A percentile compares a stretch with the other conserved stretches of the same genome.
Conservation (phyloP, 2,329 filamentous ascomycete genomes). For the Penicillium olsonii region DNA sequence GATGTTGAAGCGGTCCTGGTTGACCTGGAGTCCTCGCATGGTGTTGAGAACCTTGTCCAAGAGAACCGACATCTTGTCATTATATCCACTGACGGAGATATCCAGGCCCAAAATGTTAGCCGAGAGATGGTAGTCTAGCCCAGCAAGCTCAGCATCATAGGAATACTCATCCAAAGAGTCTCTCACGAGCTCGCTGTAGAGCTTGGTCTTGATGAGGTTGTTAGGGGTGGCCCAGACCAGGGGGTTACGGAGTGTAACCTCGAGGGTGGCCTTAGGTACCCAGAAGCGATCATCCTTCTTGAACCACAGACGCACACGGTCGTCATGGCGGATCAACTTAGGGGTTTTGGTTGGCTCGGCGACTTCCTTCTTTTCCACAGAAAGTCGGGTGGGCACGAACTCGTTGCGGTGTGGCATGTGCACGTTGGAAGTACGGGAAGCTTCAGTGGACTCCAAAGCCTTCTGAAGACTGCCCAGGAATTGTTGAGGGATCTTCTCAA, state of each 20-base stretch:
- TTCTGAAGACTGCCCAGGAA: slow-evolving; percentile 70
- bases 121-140: slow-evolving; percentile 77
- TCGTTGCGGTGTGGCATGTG: slow-evolving; percentile 92
- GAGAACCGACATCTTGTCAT: slow-evolving; percentile 90
- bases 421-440: slow-evolving; percentile 67
- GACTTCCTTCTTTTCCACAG: slow-evolving; percentile 94
- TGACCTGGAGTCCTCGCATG: slow-evolving; percentile 80
- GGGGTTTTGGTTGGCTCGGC: slow-evolving; percentile 71
- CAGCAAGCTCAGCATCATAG: slow-evolving; percentile 92
- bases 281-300: slow-evolving; percentile 99
- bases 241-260: slow-evolving; percentile 77
- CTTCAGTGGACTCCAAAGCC: slow-evolving; percentile 60
- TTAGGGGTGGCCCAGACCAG: slow-evolving; percentile 77
- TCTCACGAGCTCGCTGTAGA: slow-evolving; percentile 83
- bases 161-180: slow-evolving; percentile 91
- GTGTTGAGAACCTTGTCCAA: slow-evolving; percentile 84
- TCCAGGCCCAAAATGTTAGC: slow-evolving; percentile 73
- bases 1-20: slow-evolving; percentile 85
- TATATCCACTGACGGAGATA: slow-evolving; percentile 84
- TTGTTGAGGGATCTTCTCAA: slow-evolving; percentile 74
- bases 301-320: slow-evolving; percentile 81
- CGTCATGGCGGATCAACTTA: slow-evolving; percentile 81
- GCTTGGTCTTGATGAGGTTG: slow-evolving; percentile 72
- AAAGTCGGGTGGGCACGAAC: slow-evolving; percentile 89
- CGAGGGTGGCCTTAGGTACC: slow-evolving; percentile 90